Percentiles rank a stretch among this genome's conserved stretches.
These are phyloP conservation scores for Metarhizium sp. DNA, from an alignment of 2,329 filamentous ascomycete genomes.

Conservation along the genomic window DNA sequence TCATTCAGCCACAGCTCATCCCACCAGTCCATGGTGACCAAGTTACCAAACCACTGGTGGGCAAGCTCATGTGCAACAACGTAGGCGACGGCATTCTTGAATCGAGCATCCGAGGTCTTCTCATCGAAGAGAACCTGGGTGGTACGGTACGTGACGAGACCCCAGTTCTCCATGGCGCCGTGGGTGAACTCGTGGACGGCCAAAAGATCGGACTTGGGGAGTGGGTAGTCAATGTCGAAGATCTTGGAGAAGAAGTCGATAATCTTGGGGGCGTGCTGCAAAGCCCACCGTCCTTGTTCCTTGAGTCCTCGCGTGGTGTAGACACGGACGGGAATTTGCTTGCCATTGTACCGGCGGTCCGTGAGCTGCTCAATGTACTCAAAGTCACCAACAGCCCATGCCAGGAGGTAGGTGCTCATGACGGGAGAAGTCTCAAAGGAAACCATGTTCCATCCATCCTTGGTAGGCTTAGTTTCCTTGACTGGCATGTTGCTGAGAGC, in stretches of 20 bases:
- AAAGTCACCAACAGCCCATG: constrained; percentile 94
- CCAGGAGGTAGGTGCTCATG: constrained; percentile 87
- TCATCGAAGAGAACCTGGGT: constrained; percentile 96
- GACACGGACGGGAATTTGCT: constrained; percentile 83
- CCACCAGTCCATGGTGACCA: constrained; percentile 97
- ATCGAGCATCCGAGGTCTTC: constrained; percentile 78
- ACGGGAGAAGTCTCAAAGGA: constrained; percentile 75
- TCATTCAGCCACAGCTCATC: constrained; percentile 91
- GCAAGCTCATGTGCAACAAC: constrained; percentile 97
- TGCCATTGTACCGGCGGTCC: constrained; percentile 81
- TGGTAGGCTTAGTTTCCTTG: constrained; percentile 52
- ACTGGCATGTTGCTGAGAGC: constrained; percentile 95
- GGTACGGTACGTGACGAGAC: constrained; percentile 88
- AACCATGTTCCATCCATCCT: constrained; percentile 61
- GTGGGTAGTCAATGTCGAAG: constrained; percentile 85
- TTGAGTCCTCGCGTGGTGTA: constrained; percentile 94
- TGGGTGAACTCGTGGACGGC: constrained; percentile 87
- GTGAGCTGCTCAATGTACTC: constrained; percentile 93
- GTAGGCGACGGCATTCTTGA: constrained; percentile 90
- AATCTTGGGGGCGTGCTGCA: constrained; percentile 85
- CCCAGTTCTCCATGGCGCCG: constrained; percentile 94
- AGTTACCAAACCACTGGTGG: constrained; percentile 92
- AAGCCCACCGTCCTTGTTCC: constrained; percentile 79
- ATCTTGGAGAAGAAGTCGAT: constrained; percentile 96
- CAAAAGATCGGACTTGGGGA: constrained; percentile 84